Conservation (phyloP, 169 alveolate species). For the Babesia gibsoni region DNA sequence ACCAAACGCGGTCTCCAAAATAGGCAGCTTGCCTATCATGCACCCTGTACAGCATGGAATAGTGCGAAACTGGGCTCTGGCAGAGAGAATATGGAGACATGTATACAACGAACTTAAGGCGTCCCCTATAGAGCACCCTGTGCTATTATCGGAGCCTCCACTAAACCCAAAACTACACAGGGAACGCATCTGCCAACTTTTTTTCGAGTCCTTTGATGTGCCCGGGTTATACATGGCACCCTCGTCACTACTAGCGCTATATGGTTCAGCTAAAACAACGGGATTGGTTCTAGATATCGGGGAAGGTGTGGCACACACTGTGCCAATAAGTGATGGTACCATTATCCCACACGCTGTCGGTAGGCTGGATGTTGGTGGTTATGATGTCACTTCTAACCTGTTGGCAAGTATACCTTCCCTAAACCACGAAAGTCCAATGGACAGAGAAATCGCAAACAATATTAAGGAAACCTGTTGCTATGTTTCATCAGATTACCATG, state of each 20-base stretch:
- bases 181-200: constrained; percentile 85
- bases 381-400: constrained; percentile 78
- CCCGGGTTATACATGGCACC: constrained; percentile 87
- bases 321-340: constrained; percentile 89
- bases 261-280: constrained; percentile 88
- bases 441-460: constrained; percentile 35
- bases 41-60: constrained; percentile 78
- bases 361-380: constrained; percentile 89
- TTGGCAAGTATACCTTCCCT: constrained; percentile 13
- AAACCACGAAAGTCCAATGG: constrained; percentile 1
- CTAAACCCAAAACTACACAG: constrained; percentile 87
- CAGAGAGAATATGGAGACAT: constrained; percentile 80
- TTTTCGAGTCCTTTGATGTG: constrained; percentile 89
- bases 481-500: constrained; percentile 41
- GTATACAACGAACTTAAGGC: constrained; percentile 80
- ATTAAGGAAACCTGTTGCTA: constrained; percentile 58
- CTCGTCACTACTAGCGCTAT: constrained; percentile 87
- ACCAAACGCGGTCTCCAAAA: constrained; percentile 15
- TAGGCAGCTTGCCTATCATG: background rate
- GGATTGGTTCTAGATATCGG: constrained; percentile 93
- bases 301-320: constrained; percentile 91
- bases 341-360: constrained; percentile 84
- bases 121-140: constrained; percentile 80
- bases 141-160: constrained; percentile 91
- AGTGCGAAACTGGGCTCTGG: constrained; percentile 80